phyloP scores from a whole-genome alignment of 129 eudicot species.

The Escallonia rubra region DNA sequence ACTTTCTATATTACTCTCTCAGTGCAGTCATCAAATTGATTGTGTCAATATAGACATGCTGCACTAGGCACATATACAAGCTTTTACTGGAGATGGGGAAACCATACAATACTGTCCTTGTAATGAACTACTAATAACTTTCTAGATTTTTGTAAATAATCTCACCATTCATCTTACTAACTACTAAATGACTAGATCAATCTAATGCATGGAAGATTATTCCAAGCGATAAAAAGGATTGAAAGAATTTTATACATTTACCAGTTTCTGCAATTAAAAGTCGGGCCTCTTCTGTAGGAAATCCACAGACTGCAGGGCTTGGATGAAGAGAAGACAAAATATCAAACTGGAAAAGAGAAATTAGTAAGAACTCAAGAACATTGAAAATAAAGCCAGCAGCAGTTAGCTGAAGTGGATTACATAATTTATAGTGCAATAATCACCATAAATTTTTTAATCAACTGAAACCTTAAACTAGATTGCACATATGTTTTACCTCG shows the following conservation, averaged over 20 bases:
- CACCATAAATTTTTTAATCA: too few species aligned
- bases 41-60: not conserved
- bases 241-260: constrained; percentile 25
- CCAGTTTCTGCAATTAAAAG: constrained; percentile 85
- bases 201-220: too few species aligned
- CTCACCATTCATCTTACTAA: too few species aligned
- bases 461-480: not conserved
- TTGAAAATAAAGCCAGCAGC: not conserved
- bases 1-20: not conserved
- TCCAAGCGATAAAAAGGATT: too few species aligned
- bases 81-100: too few species aligned
- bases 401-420: too few species aligned
- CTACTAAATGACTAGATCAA: too few species aligned
- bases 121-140: too few species aligned
- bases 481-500: constrained; percentile 47
- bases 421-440: too few species aligned
- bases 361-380: constrained; percentile 13
- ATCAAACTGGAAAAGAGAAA: constrained; percentile 52
- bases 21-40: not conserved
- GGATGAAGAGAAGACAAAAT: constrained; percentile 92
- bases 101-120: too few species aligned
- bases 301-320: constrained; percentile 98
- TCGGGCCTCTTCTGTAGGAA: constrained; percentile 86
- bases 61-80: not conserved
- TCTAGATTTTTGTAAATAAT: too few species aligned